phyloP scores from a whole-genome alignment of 2,329 filamentous ascomycete genomes.

The Acrodontium crateriforme region DNA sequence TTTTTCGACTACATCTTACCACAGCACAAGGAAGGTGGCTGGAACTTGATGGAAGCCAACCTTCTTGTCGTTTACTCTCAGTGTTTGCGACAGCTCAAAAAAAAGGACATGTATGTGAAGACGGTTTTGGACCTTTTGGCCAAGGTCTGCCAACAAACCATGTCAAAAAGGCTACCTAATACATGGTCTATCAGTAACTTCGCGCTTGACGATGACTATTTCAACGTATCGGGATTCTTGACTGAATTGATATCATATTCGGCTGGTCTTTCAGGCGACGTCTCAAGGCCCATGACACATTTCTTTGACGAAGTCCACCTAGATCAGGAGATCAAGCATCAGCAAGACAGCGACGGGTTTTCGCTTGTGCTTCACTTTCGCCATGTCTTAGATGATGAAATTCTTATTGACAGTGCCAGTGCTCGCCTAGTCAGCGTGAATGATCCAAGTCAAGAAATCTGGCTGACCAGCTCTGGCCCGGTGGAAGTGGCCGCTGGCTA shows the following conservation, averaged over 20 bases:
- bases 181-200: neutral
- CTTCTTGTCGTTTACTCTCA: slow-evolving; percentile 76
- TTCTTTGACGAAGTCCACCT: slow-evolving; percentile 62
- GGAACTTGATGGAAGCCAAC: slow-evolving; percentile 66
- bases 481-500: slow-evolving; percentile 42
- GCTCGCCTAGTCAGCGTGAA: slow-evolving; percentile 47
- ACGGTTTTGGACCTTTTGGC: slow-evolving; percentile 61
- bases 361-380: slow-evolving; percentile 52
- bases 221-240: slow-evolving; percentile 25
- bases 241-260: slow-evolving; percentile 35
- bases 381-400: slow-evolving; percentile 57
- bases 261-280: slow-evolving; percentile 41
- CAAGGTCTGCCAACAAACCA: slow-evolving; percentile 39
- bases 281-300: slow-evolving; percentile 53
- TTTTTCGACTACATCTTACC: slow-evolving; percentile 69
- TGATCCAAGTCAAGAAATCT: slow-evolving; percentile 52
- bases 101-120: slow-evolving; percentile 65
- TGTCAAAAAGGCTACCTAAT: slow-evolving; percentile 1
- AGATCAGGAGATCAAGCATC: slow-evolving; percentile 54
- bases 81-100: slow-evolving; percentile 64
- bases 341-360: slow-evolving; percentile 61
- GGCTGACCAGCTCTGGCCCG: slow-evolving; percentile 39
- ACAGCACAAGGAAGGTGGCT: slow-evolving; percentile 64
- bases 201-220: slow-evolving; percentile 24
- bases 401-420: slow-evolving; percentile 51